Base-by-base conservation (phyloP, 495 filamentous ascomycete genomes). In the Trichoderma asperelloides region DNA sequence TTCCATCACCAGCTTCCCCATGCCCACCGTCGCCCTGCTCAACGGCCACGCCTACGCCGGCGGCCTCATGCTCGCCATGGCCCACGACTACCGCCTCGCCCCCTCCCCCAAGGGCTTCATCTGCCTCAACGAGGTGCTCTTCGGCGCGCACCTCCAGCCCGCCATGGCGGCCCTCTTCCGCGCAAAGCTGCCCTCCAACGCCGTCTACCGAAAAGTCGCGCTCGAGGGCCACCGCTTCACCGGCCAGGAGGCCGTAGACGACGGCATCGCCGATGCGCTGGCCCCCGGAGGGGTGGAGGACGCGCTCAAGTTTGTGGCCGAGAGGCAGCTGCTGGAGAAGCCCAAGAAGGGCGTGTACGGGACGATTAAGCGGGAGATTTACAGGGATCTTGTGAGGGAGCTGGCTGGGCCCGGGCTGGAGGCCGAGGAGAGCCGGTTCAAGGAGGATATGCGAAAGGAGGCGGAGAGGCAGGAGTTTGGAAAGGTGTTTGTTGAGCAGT, bases 1-100 rank as follows among this genome's bases (percentile, higher is more conserved):
- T n/a, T n/a, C n/a, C 23, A 28, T 21, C 40, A 45, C 55, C 41
- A 87, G 84, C 66, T 92, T 88, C 73, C 89, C 89, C 37, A 93
- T 93, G 90, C 91, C 91, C n/a, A 93, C 90, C 0, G 74, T 94
- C 62, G 86, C 88, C 16, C 78, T 92, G 2, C 63, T 94, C 40
- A 91, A 91, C 66, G 91, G 91, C n/a, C 91, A 94, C 73, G 87
- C 87, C 64, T 94, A 93, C 73, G 91, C 91, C 18, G 91, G 83
- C 43, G 91, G 89, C 39, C 77, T 92, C 68, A 92, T 94, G 88
- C 75, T 90, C 8, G 87, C 90, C 63, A 91, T 92, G 88, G 87
- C 90, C 75, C 89, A 92, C 78, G 91, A 94, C 75, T 94, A 93
- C 74, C 85, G 91, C 3, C 76, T 92, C 69, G 86, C 89, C 80